Base-by-base conservation (phyloP, 768 basidiomycete species). In the Boletus eberwhitei region DNA sequence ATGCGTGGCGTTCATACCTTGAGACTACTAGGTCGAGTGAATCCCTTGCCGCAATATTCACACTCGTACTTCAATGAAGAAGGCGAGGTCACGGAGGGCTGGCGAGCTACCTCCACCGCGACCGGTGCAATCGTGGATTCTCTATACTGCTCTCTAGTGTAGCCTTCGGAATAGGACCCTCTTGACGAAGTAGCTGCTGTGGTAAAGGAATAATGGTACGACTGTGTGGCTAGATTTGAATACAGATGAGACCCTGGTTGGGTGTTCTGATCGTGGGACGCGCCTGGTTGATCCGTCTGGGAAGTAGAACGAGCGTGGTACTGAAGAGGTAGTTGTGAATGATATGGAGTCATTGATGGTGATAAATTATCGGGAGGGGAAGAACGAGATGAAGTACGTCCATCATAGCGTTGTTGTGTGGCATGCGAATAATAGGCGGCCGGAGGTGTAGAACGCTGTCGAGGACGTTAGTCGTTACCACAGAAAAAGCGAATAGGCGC, bases 21-120 rank as follows among this genome's bases (percentile, higher is more conserved):
- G 63, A 92, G 79, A 71, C 89, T 92, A 58, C 88, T 90, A 0
- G 89, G 89, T 24, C 89, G 80, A 64, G 81, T 90, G 72, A 92
- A 92, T 19, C 84, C 83, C 67, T 91, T 92, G 29, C 85, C 84
- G 67, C 89, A 92, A 69, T 87, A 89, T 32, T 68, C 72, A 64
- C 89, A 92, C 60, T 89, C 87, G 64, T 91, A 90, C 70, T 85
- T 87, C 51, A 77, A 63, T 17, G 70, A 50, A 21, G 79, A 71
- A 43, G 75, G 52, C 55, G 54, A 59, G 21, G 68, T 19, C n/a
- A 55, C 19, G 11, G 71, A 55, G 12, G 62, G 42, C 36, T 59
- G 63, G 32, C 58, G 57, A 12, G 51, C 53, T 24, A 50, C 22
- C 38, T 63, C 70, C 29, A 58, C 39, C 22, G 43, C 42, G 41